These are phyloP conservation scores for Cynara cardunculus DNA, from an alignment of 129 eudicot species.

Conservation along the genomic window DNA sequence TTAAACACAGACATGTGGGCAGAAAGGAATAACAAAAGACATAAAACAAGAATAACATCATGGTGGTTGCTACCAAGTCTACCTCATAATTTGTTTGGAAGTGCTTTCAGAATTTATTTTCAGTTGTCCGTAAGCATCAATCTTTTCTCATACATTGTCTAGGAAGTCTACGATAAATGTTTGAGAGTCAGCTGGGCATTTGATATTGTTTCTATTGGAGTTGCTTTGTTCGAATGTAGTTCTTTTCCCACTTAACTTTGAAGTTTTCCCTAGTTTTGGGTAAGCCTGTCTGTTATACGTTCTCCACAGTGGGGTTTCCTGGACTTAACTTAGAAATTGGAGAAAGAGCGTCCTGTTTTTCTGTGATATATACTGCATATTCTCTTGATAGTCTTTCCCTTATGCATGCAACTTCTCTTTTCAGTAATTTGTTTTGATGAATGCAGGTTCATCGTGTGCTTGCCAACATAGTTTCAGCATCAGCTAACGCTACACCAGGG, in stretches of 20 bases:
- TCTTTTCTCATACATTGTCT: background rate
- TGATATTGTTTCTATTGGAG: background rate
- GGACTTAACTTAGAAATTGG: background rate
- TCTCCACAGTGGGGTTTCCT: background rate
- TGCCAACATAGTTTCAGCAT: conserved; percentile 83
- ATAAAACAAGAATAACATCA: too few relatives aligned
- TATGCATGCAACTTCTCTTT: background rate
- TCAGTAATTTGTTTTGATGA: conserved; percentile 3
- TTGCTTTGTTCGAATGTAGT: background rate
- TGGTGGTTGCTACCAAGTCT: too few relatives aligned
- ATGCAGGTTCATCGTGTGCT: conserved; percentile 94
- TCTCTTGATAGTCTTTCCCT: background rate
- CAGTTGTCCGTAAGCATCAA: background rate
- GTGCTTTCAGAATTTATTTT: background rate
- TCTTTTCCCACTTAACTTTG: too few relatives aligned
- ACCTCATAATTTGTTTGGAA: background rate
- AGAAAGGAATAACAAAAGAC: too few relatives aligned
- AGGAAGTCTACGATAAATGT: background rate
- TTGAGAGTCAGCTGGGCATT: background rate
- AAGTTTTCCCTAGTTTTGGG: too few relatives aligned
- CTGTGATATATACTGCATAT: background rate
- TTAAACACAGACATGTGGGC: too few relatives aligned
- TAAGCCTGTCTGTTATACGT: too few relatives aligned
- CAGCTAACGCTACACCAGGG: conserved; percentile 98
- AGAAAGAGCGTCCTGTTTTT: background rate